These are phyloP conservation scores for Sporobolomyces phaffii DNA, from an alignment of 768 basidiomycete species.

Conservation along the genomic window DNA sequence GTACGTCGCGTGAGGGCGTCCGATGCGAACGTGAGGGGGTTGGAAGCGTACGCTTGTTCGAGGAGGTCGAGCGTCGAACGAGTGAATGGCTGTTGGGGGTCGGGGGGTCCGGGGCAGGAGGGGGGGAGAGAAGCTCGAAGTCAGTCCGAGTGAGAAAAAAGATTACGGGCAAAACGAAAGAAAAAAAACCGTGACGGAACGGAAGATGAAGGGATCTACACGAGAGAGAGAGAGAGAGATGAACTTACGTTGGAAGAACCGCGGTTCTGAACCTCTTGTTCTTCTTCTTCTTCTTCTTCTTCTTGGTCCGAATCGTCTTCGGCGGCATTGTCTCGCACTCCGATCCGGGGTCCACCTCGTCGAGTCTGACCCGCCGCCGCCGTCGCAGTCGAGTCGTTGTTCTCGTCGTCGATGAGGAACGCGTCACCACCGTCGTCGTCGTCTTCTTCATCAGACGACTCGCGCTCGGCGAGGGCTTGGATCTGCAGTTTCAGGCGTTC, in stretches of 20 bases:
- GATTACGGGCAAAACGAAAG: too few species aligned
- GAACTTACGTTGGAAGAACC: slow-evolving; percentile 43
- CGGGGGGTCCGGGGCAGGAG: slow-evolving; percentile 40
- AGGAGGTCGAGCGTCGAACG: slow-evolving; percentile 46
- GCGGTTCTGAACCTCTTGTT: background rate
- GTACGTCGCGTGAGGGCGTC: slow-evolving; percentile 66
- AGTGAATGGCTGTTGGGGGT: slow-evolving; percentile 11
- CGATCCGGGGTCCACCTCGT: slow-evolving; percentile 6
- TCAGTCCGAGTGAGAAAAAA: background rate
- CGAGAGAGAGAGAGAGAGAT: too few species aligned
- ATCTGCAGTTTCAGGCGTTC: slow-evolving; percentile 78
- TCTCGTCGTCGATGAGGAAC: slow-evolving; percentile 8
- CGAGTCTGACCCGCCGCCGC: too few species aligned
- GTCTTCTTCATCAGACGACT: slow-evolving; percentile 45
- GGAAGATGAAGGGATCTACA: too few species aligned
- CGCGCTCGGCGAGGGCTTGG: slow-evolving; percentile 64
- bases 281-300: slow-evolving; percentile 44
- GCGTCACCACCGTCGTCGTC: slow-evolving; percentile 53
- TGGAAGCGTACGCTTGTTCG: slow-evolving; percentile 68
- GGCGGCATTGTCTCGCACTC: slow-evolving; percentile 13
- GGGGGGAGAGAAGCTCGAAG: background rate
- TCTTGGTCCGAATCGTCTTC: slow-evolving; percentile 51
- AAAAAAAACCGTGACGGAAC: too few species aligned
- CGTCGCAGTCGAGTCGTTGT: too few species aligned
- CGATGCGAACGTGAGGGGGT: slow-evolving; percentile 69